phyloP scores from a whole-genome alignment of 345 rosid species.

The Acer negundo region DNA sequence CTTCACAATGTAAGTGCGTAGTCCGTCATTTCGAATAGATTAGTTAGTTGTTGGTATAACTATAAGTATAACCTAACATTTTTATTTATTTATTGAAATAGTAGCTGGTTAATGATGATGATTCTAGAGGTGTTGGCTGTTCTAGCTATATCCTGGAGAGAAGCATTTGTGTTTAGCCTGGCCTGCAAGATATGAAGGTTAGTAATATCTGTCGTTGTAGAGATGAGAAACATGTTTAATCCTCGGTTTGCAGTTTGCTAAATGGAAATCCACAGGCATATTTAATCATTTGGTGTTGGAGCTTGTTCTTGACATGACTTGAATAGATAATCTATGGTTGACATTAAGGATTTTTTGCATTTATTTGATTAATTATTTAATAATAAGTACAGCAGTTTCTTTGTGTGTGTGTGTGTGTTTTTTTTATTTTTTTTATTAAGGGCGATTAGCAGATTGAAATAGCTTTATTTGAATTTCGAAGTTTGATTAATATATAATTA shows the following conservation, averaged over 20 bases:
- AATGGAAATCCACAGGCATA: constrained; percentile 10
- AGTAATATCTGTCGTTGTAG: constrained; percentile 12
- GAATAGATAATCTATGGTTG: too few species aligned
- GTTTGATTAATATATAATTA: background rate
- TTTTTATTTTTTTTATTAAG: too few species aligned
- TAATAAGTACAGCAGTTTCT: too few species aligned
- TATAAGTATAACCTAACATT: background rate
- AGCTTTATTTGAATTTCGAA: too few species aligned
- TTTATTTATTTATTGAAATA: background rate
- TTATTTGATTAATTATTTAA: too few species aligned
- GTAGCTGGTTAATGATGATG: constrained; percentile 19
- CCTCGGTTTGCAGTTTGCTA: constrained; percentile 25
- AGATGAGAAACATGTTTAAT: constrained; percentile 14
- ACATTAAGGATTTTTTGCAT: too few species aligned
- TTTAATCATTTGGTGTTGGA: too few species aligned
- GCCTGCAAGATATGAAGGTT: constrained; percentile 19
- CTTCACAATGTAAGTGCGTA: constrained; percentile 11
- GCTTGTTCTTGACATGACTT: too few species aligned
- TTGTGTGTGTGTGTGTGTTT: too few species aligned
- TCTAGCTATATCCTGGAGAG: constrained; percentile 16
- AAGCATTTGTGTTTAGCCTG: constrained; percentile 13
- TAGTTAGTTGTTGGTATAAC: background rate
- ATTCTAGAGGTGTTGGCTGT: constrained; percentile 22
- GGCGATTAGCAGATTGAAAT: too few species aligned
- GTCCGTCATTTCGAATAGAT: background rate